Evolutionary conservation across 2,329 filamentous ascomycete species (phyloP).

Genomic region (Exophiala xenobiotica): DNA sequence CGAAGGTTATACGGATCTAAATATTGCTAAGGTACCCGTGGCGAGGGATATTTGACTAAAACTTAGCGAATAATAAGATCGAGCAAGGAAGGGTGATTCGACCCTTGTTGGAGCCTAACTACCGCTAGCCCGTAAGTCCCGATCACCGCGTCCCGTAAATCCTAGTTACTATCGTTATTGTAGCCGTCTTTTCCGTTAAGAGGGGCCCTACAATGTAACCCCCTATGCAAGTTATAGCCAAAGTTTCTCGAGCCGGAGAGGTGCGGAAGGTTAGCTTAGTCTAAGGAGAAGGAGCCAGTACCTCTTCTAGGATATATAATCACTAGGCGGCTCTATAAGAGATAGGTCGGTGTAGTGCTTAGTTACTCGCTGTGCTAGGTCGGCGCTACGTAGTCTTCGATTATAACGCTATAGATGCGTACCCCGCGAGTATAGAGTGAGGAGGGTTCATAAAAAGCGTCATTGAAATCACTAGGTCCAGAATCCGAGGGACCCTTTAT

Average conservation of each 20-base stretch:
- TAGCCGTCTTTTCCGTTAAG: too few relatives aligned
- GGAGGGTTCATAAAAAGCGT: background rate
- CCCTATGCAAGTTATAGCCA: background rate
- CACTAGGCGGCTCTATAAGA: too few relatives aligned
- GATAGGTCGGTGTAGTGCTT: too few relatives aligned
- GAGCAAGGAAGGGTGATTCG: background rate
- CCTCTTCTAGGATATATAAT: too few relatives aligned
- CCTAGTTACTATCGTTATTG: background rate
- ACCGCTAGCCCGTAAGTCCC: background rate
- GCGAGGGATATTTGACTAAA: background rate
- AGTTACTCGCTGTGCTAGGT: background rate
- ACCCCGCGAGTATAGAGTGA: background rate
- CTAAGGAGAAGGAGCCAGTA: too few relatives aligned
- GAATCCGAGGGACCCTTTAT: too few relatives aligned
- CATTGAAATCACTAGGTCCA: too few relatives aligned
- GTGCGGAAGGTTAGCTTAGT: too few relatives aligned
- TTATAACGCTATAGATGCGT: background rate
- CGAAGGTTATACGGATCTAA: background rate
- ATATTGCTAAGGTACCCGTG: background rate
- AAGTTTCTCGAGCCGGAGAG: background rate
- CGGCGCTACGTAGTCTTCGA: background rate
- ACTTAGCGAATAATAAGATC: background rate
- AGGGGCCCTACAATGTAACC: background rate
- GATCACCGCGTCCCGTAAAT: background rate
- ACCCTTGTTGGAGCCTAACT: background rate